Evolutionary conservation across 495 filamentous ascomycete species (phyloP).

Genomic region (Aspergillus ellipticus): DNA sequence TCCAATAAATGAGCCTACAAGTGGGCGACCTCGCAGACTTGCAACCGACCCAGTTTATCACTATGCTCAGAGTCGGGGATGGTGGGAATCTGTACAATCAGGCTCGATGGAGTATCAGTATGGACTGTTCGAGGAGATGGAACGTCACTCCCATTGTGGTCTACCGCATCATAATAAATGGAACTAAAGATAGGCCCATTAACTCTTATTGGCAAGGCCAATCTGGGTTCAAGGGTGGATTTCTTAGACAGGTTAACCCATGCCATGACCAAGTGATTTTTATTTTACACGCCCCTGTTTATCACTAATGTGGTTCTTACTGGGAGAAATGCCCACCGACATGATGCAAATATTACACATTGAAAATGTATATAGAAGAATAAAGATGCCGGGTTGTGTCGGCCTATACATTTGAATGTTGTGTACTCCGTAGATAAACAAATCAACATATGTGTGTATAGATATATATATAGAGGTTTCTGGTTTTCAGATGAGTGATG

Average conservation of each 20-base stretch:
- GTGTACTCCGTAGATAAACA: too few species aligned
- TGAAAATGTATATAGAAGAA: too few species aligned
- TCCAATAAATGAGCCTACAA: slow-evolving; percentile 27
- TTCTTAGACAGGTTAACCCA: too few species aligned
- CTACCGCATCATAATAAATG: not conserved
- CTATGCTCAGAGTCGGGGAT: slow-evolving; percentile 31
- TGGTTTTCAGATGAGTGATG: not conserved
- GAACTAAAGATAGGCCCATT: not conserved
- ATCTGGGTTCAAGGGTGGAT: not conserved
- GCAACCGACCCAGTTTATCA: slow-evolving; percentile 61
- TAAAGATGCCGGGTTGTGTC: too few species aligned
- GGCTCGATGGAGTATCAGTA: slow-evolving; percentile 59
- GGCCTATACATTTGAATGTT: too few species aligned
- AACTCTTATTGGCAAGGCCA: not conserved
- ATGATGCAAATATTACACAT: too few species aligned
- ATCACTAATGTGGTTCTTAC: too few species aligned
- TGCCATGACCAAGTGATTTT: too few species aligned
- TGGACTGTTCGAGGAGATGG: slow-evolving; percentile 45
- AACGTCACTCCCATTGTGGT: slow-evolving; percentile 11
- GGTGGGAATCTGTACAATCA: slow-evolving; percentile 43
- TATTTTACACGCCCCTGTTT: too few species aligned
- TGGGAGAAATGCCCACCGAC: too few species aligned
- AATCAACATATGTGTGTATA: too few species aligned
- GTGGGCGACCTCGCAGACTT: slow-evolving; percentile 47
- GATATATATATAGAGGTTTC: too few species aligned